These are phyloP conservation scores for Cenchrus purpureus DNA, from an alignment of 176 grass and related monocot species.

Conservation along the genomic window DNA sequence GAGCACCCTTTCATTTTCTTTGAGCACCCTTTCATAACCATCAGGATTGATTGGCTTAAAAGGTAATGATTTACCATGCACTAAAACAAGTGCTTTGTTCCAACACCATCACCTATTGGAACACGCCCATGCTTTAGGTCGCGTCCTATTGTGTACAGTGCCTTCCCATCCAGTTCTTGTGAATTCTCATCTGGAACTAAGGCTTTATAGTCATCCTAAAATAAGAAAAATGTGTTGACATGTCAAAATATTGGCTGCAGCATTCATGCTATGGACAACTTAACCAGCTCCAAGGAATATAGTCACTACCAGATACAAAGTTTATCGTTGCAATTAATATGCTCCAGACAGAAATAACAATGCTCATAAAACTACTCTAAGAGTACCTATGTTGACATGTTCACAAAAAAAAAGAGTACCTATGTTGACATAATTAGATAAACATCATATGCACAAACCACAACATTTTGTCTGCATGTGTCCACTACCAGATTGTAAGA, in stretches of 20 bases:
- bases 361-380: too few species aligned
- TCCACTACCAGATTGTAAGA: too few species aligned
- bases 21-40: background rate
- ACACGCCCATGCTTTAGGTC: background rate
- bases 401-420: too few species aligned
- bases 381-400: too few species aligned
- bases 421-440: too few species aligned
- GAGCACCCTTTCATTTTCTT: background rate
- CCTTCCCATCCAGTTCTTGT: background rate
- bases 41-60: background rate
- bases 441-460: too few species aligned
- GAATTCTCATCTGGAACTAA: constrained; percentile 7
- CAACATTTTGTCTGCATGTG: too few species aligned
- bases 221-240: background rate
- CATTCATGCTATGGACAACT: too few species aligned
- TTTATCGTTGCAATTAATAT: too few species aligned
- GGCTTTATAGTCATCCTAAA: background rate
- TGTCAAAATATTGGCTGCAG: background rate
- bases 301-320: too few species aligned
- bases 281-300: too few species aligned
- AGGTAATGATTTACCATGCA: background rate
- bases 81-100: background rate
- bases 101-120: background rate
- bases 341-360: too few species aligned
- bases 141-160: background rate